Base-by-base conservation (phyloP, 208 protist species). In the Strigomonas oncopelti region DNA sequence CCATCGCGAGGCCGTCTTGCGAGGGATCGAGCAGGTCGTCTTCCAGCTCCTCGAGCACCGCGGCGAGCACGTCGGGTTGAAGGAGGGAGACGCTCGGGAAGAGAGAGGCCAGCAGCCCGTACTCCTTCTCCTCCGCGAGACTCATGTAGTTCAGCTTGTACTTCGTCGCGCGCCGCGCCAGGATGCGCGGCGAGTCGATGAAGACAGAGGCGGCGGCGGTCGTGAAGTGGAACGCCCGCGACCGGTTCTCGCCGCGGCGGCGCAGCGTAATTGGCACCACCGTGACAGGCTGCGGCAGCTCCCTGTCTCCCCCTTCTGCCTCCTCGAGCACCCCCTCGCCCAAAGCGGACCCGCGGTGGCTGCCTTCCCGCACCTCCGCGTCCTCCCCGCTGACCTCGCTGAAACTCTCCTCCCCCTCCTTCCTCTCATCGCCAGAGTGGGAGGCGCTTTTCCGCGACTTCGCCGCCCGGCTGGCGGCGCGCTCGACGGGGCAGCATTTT, bases 71-170 rank as follows among this genome's bases (percentile, higher is more conserved):
- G 8, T 54, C 42, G 8, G 31, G n/a, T 5, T 51, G 20, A 34
- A 69, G 65, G 8, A 69, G 42, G n/a, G 65, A 22, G 42, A 62
- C 59, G 38, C 25, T 51, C 24, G 53, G 55, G 20, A 60, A 57
- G 3, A 69, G 52, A 9, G 42, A 4, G 25, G 65, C 59, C 24
- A 62, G 54, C 45, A 69, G 36, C 36, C 31, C 31, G 22, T 31
- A 48, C 22, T 22, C 36, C 1, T 14, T 5, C 34, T 31, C 58
- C 31, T 63, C 58, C 38, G 5, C 42, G 16, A 20, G 42, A 14
- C 13, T n/a, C 42, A 48, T 20, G 42, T 48, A 48, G 42, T 20
- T 9, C 42, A 48, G 42, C 42, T n/a, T 48, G 42, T 20, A 48
- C 42, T 20, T n/a, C 42, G 1, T 9, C 42, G 5, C 42, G 13